Evolutionary conservation across 1,284 basidiomycete genomes (phyloP).

Genomic region (Leucoagaricus sp.): DNA sequence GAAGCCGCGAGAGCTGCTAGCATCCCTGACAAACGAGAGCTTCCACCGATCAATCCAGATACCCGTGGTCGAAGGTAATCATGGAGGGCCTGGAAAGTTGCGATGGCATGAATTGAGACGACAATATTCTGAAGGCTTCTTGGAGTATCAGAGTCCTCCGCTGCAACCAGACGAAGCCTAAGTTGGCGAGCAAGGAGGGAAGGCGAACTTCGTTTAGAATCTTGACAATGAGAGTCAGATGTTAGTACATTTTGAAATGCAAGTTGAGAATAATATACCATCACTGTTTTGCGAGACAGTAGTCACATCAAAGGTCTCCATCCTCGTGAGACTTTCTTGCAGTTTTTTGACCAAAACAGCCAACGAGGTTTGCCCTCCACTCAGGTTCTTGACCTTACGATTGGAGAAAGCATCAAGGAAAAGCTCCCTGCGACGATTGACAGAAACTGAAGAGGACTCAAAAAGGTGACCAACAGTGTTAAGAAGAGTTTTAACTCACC

Average conservation of each 20-base stretch:
- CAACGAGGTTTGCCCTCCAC: constrained; percentile 61
- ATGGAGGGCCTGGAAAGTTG: constrained; percentile 93
- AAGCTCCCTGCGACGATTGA: constrained; percentile 66
- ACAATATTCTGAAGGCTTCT: constrained; percentile 86
- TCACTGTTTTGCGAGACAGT: constrained; percentile 80
- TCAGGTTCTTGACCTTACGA: constrained; percentile 47
- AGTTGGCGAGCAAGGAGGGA: constrained; percentile 87
- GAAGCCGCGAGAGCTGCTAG: constrained; percentile 87
- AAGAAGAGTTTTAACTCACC: constrained; percentile 47
- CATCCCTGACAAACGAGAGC: constrained; percentile 83
- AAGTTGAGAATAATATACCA: constrained; percentile 45
- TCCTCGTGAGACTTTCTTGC: constrained; percentile 89
- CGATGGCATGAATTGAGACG: constrained; percentile 95
- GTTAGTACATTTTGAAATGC: background rate
- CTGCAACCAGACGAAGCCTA: constrained; percentile 84
- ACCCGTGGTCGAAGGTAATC: constrained; percentile 92
- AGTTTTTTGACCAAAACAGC: constrained; percentile 89
- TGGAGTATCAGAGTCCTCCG: constrained; percentile 85
- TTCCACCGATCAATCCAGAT: constrained; percentile 67
- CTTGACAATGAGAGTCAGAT: constrained; percentile 36
- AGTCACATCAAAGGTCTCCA: constrained; percentile 94
- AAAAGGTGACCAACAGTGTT: background rate
- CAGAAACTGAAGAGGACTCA: constrained; percentile 44
- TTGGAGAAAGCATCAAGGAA: constrained; percentile 75
- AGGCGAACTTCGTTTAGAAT: constrained; percentile 84